Conservation (phyloP, 1,284 basidiomycete genomes). For the Pascua sp. region DNA sequence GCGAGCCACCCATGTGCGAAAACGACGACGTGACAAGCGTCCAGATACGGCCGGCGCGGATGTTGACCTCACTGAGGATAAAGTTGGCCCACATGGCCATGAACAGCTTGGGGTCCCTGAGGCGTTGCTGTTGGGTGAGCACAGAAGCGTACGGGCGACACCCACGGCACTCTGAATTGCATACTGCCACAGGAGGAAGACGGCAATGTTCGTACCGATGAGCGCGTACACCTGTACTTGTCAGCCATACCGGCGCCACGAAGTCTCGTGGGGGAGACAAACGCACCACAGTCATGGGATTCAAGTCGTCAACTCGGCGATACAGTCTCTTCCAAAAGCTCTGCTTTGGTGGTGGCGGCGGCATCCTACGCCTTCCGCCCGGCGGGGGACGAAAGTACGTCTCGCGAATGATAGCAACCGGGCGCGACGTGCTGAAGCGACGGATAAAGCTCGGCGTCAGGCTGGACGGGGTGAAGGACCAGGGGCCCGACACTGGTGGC, state of each 20-base stretch:
- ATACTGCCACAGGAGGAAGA: conserved; percentile 48
- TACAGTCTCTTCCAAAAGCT: not conserved
- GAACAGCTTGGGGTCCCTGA: conserved; percentile 55
- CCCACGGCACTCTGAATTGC: conserved; percentile 37
- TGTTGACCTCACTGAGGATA: conserved; percentile 58
- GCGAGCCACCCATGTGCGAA: conserved; percentile 63
- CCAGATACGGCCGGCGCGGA: conserved; percentile 73
- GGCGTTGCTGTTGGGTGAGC: conserved; percentile 31
- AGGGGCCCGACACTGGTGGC: too few species aligned
- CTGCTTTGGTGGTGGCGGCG: not conserved
- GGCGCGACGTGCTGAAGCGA: conserved; percentile 9
- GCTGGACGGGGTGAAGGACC: not conserved
- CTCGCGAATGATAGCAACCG: not conserved
- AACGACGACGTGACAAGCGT: conserved; percentile 71
- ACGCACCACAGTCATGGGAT: not conserved
- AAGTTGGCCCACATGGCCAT: conserved; percentile 69
- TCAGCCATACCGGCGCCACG: too few species aligned
- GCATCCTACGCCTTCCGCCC: not conserved
- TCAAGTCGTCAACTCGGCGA: conserved; percentile 1
- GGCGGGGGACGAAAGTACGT: not conserved
- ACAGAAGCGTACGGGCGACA: not conserved
- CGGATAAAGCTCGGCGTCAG: conserved; percentile 1
- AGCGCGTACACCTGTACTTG: conserved; percentile 11
- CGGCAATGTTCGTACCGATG: conserved; percentile 41
- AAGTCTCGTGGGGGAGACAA: too few species aligned